Conservation (phyloP, 148 eudicot species). For the Heliosperma pusillum region DNA sequence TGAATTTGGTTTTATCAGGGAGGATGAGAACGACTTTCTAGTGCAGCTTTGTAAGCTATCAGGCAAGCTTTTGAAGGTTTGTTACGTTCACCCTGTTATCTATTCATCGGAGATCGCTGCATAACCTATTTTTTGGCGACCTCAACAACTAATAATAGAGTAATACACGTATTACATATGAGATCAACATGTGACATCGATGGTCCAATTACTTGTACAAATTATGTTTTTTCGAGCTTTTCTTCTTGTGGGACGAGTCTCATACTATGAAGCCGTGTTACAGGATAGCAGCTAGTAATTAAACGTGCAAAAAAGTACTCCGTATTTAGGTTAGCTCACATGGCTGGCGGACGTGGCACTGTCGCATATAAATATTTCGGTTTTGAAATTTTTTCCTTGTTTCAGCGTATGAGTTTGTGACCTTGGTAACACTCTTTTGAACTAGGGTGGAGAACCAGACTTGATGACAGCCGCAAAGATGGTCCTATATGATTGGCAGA, state of each 20-base stretch:
- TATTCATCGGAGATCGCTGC: neutral
- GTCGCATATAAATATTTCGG: no score
- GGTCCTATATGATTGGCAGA: conserved; percentile 95
- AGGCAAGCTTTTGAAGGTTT: conserved; percentile 86
- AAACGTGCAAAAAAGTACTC: no score
- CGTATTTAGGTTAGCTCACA: no score
- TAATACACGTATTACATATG: no score
- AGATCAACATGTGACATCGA: no score
- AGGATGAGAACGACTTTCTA: conserved; percentile 79
- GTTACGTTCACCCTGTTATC: neutral
- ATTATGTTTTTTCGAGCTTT: no score
- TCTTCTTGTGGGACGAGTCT: no score
- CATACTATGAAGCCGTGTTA: no score
- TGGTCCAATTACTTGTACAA: no score
- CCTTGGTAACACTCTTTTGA: neutral
- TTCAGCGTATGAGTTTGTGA: neutral
- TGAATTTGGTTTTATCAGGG: conserved; percentile 43
- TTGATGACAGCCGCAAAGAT: conserved; percentile 84
- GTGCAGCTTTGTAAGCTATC: conserved; percentile 65
- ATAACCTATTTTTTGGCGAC: neutral
- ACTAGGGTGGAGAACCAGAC: conserved; percentile 99
- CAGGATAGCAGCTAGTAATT: no score
- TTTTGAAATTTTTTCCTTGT: no score
- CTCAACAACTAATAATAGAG: neutral
- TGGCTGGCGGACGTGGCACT: no score